Conservation (phyloP, 208 protist species). For the Leishmania braziliensis region DNA sequence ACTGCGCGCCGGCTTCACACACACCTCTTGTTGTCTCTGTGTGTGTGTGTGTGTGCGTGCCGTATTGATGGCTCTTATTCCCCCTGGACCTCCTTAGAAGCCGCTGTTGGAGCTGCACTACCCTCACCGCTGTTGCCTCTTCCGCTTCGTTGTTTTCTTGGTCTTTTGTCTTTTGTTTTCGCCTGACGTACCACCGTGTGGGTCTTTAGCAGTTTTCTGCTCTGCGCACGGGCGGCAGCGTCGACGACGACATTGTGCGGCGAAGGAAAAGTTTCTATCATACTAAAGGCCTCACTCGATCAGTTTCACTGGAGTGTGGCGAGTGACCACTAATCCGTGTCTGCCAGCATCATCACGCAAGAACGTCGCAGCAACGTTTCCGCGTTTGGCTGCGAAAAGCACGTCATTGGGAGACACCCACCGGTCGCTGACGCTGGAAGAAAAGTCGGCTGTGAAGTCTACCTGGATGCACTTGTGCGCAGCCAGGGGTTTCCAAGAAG, state of each 20-base stretch:
- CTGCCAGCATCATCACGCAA: not conserved
- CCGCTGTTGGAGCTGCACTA: not conserved
- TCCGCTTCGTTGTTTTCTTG: not conserved
- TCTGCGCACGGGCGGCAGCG: not conserved
- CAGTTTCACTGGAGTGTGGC: not conserved
- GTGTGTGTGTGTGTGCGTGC: constrained; percentile 9
- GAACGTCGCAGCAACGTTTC: not conserved
- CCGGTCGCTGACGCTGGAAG: not conserved
- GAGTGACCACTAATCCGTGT: not conserved
- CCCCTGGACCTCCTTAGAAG: not conserved
- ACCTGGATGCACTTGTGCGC: not conserved
- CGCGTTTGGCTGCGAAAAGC: not conserved
- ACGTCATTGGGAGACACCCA: not conserved
- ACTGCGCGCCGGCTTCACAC: not conserved
- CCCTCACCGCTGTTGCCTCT: not conserved
- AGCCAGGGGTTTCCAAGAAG: not conserved
- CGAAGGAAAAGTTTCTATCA: not conserved
- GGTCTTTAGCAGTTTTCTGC: not conserved
- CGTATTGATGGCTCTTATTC: not conserved
- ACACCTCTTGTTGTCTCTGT: not conserved
- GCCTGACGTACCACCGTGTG: not conserved
- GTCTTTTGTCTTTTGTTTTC: not conserved
- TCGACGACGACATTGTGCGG: not conserved
- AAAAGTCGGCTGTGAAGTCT: not conserved
- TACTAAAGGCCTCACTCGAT: not conserved